Percentiles rank a stretch among this genome's conserved stretches.
phyloP scores from a whole-genome alignment of 1,284 basidiomycete genomes.

The Marasmius tenuissimus region DNA sequence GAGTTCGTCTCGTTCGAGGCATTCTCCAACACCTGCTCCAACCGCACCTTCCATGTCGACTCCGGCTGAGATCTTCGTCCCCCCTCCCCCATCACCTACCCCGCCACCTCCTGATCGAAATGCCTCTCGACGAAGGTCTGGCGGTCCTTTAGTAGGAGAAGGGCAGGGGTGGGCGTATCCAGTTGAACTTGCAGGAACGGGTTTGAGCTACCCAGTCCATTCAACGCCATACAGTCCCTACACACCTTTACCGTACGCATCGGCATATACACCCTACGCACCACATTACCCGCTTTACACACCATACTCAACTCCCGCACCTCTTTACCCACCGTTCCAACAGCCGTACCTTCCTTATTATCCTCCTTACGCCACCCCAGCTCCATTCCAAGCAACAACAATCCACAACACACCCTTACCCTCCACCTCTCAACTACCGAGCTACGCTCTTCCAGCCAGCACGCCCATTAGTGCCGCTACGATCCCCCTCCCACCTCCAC shows the following conservation, averaged over 20 bases:
- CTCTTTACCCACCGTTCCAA: neutral
- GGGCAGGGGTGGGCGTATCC: neutral
- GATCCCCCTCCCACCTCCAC: neutral
- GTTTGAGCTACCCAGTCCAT: neutral
- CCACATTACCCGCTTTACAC: neutral
- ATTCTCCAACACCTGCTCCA: neutral
- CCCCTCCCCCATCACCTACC: neutral
- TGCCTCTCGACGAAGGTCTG: neutral
- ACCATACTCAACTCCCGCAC: neutral
- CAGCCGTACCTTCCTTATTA: neutral
- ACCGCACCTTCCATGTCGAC: neutral
- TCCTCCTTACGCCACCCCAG: neutral
- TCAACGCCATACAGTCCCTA: neutral
- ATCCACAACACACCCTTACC: neutral
- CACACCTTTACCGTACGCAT: neutral
- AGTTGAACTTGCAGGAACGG: neutral
- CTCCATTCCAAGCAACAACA: neutral
- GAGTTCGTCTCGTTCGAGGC: neutral
- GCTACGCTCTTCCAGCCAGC: neutral
- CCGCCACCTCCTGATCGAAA: neutral
- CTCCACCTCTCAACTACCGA: neutral
- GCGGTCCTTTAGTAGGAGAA: neutral
- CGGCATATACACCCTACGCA: neutral
- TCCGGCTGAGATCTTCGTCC: neutral
- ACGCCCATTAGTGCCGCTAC: neutral